Evolutionary conservation across 345 rosid species (phyloP).

Genomic region (Pistacia vera): DNA sequence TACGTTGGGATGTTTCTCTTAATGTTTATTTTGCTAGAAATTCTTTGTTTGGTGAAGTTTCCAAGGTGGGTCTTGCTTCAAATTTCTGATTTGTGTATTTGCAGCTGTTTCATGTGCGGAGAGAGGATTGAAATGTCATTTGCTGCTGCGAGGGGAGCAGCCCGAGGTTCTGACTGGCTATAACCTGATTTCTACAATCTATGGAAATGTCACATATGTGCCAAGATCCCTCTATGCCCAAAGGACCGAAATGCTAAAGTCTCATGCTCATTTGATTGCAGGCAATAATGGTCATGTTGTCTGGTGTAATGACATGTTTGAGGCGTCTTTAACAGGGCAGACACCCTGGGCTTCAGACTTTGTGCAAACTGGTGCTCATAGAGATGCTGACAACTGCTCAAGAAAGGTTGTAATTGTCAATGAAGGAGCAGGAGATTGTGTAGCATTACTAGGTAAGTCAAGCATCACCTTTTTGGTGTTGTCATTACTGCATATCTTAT

Average conservation of each 20-base stretch:
- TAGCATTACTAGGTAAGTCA: constrained; percentile 75
- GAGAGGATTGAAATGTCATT: constrained; percentile 79
- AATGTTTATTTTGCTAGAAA: neutral
- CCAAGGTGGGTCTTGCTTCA: constrained; percentile 3
- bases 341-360: constrained; percentile 18
- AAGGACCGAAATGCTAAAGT: constrained; percentile 59
- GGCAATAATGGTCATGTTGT: constrained; percentile 51
- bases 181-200: constrained; percentile 70
- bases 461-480: neutral
- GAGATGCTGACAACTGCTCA: constrained; percentile 11
- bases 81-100: constrained; percentile 18
- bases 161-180: constrained; percentile 83
- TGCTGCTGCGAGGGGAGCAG: constrained; percentile 86
- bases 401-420: constrained; percentile 70
- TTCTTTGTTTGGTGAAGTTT: neutral
- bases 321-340: constrained; percentile 29
- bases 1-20: neutral
- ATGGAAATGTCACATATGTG: constrained; percentile 67
- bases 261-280: constrained; percentile 56
- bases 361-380: constrained; percentile 25
- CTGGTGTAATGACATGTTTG: constrained; percentile 55
- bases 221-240: constrained; percentile 69
- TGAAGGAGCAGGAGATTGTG: constrained; percentile 86
- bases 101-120: constrained; percentile 92
- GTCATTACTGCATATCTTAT: neutral